Conservation (phyloP, 495 filamentous ascomycete genomes). For the Penicillium nucicola region DNA sequence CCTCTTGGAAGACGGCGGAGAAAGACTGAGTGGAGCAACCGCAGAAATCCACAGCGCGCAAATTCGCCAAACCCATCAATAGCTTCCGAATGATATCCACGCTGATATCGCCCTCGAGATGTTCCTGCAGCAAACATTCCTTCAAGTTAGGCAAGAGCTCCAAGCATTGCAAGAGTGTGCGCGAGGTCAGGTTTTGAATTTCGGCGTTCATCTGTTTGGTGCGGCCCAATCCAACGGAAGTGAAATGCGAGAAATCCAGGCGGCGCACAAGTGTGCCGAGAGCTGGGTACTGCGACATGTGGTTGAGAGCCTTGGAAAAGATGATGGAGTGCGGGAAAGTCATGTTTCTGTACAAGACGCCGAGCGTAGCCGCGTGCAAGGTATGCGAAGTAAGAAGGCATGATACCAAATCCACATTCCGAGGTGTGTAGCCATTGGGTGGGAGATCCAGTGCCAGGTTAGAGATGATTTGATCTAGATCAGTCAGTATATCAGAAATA, state of each 20-base stretch:
- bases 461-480: slow-evolving; percentile 71
- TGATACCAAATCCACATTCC: slow-evolving; percentile 79
- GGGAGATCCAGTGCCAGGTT: slow-evolving; percentile 72
- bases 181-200: slow-evolving; percentile 77
- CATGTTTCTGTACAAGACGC: slow-evolving; percentile 77
- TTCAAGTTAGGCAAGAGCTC: slow-evolving; percentile 72
- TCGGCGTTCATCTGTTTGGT: slow-evolving; percentile 76
- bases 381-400: slow-evolving; percentile 73
- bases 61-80: slow-evolving; percentile 61
- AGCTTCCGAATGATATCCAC: slow-evolving; percentile 67
- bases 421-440: slow-evolving; percentile 70
- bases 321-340: slow-evolving; percentile 84
- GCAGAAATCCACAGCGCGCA: slow-evolving; percentile 75
- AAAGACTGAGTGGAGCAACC: slow-evolving; percentile 72
- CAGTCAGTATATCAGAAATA: slow-evolving; percentile 14
- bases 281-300: slow-evolving; percentile 63
- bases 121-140: slow-evolving; percentile 81
- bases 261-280: slow-evolving; percentile 77
- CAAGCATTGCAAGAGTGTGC: slow-evolving; percentile 72
- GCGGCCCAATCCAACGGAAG: slow-evolving; percentile 74
- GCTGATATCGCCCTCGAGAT: slow-evolving; percentile 76
- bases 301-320: slow-evolving; percentile 79
- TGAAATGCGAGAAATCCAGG: slow-evolving; percentile 87
- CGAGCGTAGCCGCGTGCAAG: slow-evolving; percentile 71
- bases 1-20: slow-evolving; percentile 55